Evolutionary conservation across 2,329 filamentous ascomycete species (phyloP), one percentile per base, ranked within the genome.

Genomic region (Truncatella angustata): DNA sequence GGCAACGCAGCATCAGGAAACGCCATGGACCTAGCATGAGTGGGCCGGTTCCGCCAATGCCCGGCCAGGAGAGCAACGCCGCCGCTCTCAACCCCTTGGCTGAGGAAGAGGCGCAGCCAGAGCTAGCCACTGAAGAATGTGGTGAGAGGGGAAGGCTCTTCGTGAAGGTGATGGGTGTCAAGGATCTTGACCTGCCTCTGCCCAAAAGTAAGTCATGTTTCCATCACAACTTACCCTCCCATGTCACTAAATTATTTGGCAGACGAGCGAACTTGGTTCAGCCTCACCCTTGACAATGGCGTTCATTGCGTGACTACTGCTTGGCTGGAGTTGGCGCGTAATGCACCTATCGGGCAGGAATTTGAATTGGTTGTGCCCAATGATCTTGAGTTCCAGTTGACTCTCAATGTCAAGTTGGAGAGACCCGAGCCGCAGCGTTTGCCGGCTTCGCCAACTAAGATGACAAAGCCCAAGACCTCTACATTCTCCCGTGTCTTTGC

Each of bases 321-420:
- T 1, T 97, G 91, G 90, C 79, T 97, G 7, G 94, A 99, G 69
- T 78, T 99, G 54, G 91, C 91, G 18, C 88, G 89, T 61, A 93
- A 89, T 54, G 93, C 94, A 2, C 91, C 94, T 0, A 97, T 99
- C 60, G 94, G 93, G 5, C 94, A 99, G 66, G 94, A 99, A 68
- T 99, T 99, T 62, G 94, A 99, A 73, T 85, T 99, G 40, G 92
- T 97, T 28, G 94, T 99, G 23, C 87, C 95, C 46, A 94, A 96
- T 61, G 94, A 99, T 62, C 84, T 99, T n/a, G 94, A 99, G 70
- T 99, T 99, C 74, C 94, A 99, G 71, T 82, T 99, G 35, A 97
- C 94, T 0, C 81, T 99, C 12, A 96, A 97, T 60, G 95, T 96
- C 58, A 97, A 97, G 75, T 80, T 97, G 21, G 88, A 92, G 59